A percentile compares a stretch with the other conserved stretches of the same genome.
Conservation (phyloP, 345 rosid species). For the Diplotaxis tenuifolia region DNA sequence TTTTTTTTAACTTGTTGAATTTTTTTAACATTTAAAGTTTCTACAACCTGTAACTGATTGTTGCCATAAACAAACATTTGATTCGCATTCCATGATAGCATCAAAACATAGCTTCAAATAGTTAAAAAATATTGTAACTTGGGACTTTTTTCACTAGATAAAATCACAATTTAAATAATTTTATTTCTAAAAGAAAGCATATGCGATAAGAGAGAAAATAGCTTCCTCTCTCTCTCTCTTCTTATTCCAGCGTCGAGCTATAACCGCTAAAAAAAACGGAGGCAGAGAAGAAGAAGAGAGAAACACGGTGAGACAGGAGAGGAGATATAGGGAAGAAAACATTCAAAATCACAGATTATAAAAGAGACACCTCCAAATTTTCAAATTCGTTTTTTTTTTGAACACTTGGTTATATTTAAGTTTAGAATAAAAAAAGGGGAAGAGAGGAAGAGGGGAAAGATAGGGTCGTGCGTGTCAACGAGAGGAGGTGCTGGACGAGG, state of each 20-base stretch:
- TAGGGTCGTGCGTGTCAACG: slow-evolving; percentile 46
- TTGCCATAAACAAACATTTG: too few species aligned
- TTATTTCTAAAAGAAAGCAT: background rate
- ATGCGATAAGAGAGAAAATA: slow-evolving; percentile 1
- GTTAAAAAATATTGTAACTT: background rate
- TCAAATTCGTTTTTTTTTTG: background rate
- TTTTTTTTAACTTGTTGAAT: too few species aligned
- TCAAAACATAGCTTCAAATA: background rate
- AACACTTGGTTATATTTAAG: background rate
- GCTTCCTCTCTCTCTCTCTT: background rate
- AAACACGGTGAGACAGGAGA: slow-evolving; percentile 30
- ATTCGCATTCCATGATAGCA: too few species aligned
- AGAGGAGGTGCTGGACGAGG: slow-evolving; percentile 38
- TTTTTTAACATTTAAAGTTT: too few species aligned
- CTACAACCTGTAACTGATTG: too few species aligned
- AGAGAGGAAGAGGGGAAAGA: slow-evolving; percentile 14
- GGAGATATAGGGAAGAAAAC: slow-evolving; percentile 19
- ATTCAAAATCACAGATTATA: background rate
- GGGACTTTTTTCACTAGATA: background rate
- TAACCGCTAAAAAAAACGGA: slow-evolving; percentile 31
- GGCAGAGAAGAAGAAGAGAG: slow-evolving; percentile 12
- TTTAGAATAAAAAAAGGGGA: background rate
- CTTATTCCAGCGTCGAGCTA: background rate
- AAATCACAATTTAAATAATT: background rate
- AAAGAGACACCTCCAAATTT: background rate